Base-by-base conservation (phyloP, 257 asterid genomes). In the Nicotiana sylvestris region DNA sequence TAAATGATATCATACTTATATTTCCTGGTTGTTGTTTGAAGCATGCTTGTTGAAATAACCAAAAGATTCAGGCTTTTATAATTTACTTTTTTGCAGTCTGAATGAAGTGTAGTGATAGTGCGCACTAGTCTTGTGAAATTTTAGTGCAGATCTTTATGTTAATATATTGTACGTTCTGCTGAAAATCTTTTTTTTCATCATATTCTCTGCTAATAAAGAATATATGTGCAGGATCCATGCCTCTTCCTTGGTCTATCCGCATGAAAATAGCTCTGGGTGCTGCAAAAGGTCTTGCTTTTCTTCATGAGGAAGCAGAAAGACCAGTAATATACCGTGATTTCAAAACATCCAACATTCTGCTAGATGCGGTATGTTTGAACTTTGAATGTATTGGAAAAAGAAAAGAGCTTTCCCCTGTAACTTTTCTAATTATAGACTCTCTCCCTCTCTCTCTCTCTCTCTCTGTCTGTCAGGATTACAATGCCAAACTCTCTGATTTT, bases 261-360 rank as follows among this genome's bases (percentile, higher is more conserved):
- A 96, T 96, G 99, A 96, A 96, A 86, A 92, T 96, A 83, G 99
- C 97, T 85, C 86, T 96, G 65, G 98, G 98, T 82, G 99, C 99
- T 86, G 99, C 99, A 18, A 90, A 89, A 81, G 99, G 99, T 77
- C 98, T 96, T 66, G 92, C 97, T 79, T 96, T 96, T 87, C 98
- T 96, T 81, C 99, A 96, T 0, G 99, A 93, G 90, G 98, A 96
- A 91, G 98, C 98, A n/a, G 94, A 94, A 88, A 93, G 98, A 69
- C 98, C 97, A 0, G 96, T 94, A 27, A 96, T 96, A 67, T 96
- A 90, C 85, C 98, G 99, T 35, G 99, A 96, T 90, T 96, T 96
- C 78, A 96, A 96, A 91, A 96, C 99, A n/a, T 94, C 99, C 32
- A 96, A 96, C 87, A 94, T 96, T 87, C 92, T 96, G 55, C 85